Evolutionary conservation across 2,329 filamentous ascomycete species (phyloP).

Genomic region (Monilinia aucupariae): DNA sequence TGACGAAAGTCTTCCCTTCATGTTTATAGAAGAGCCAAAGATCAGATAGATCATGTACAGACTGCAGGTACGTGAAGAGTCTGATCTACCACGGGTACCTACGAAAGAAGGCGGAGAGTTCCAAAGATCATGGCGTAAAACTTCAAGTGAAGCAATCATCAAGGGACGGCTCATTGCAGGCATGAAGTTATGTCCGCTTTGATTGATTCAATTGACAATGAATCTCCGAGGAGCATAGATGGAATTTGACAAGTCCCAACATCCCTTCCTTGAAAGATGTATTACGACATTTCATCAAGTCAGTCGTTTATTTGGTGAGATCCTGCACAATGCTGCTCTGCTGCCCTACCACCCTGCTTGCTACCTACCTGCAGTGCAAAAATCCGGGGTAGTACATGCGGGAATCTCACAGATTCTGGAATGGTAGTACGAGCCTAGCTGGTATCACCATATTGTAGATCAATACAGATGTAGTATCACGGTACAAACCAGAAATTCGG

Average conservation of each 20-base stretch:
- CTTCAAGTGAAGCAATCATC: constrained; percentile 15
- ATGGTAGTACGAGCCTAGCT: constrained; percentile 11
- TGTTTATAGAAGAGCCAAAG: background rate
- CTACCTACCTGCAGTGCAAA: constrained; percentile 13
- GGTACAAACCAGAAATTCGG: constrained; percentile 11
- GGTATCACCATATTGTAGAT: constrained; percentile 10
- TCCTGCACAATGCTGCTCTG: constrained; percentile 21
- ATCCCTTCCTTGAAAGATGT: background rate
- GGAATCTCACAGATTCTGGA: constrained; percentile 21
- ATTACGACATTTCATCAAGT: background rate
- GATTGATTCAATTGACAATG: constrained; percentile 3
- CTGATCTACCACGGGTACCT: constrained; percentile 6
- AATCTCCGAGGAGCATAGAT: background rate
- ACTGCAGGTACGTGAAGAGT: background rate
- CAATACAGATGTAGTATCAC: background rate
- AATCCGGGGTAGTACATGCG: constrained; percentile 19
- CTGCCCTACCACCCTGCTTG: too few species aligned
- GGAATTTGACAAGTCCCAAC: constrained; percentile 5
- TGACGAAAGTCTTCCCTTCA: background rate
- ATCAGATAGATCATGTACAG: constrained; percentile 5
- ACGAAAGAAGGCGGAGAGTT: background rate
- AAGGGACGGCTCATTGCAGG: constrained; percentile 15
- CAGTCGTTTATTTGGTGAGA: constrained; percentile 19
- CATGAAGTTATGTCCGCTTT: constrained; percentile 4
- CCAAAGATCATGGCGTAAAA: constrained; percentile 9